These are phyloP conservation scores for Knoxdaviesia proteae DNA, from an alignment of 2,329 filamentous ascomycete species.

Conservation along the genomic window DNA sequence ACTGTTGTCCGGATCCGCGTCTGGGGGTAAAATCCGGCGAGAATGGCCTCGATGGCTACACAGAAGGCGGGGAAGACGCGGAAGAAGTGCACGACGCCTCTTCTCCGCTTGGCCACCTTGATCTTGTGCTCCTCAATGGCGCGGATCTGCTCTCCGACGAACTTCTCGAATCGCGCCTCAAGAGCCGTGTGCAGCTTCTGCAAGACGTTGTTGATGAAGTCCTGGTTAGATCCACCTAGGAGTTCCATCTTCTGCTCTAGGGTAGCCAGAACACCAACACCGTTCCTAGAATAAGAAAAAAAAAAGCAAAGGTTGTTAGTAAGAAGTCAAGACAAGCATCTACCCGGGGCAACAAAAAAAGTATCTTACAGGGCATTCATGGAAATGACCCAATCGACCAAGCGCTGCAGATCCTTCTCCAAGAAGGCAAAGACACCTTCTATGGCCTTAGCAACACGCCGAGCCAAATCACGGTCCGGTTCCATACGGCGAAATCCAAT, in stretches of 20 bases:
- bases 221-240: conserved; percentile 78
- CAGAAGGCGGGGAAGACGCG: conserved; percentile 79
- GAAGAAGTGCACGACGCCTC: conserved; percentile 89
- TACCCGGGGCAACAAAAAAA: background rate
- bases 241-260: conserved; percentile 62
- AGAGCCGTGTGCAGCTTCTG: conserved; percentile 62
- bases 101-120: conserved; percentile 85
- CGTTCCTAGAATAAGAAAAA: conserved; percentile 39
- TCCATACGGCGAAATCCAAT: conserved; percentile 41
- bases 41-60: conserved; percentile 66
- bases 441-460: conserved; percentile 69
- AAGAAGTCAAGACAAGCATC: conserved; percentile 1
- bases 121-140: conserved; percentile 97
- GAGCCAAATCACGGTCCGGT: conserved; percentile 70
- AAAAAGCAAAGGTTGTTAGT: conserved; percentile 4
- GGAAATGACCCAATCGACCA: conserved; percentile 67
- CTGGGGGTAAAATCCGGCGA: conserved; percentile 33
- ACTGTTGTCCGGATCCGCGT: conserved; percentile 49
- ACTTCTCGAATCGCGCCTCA: conserved; percentile 59
- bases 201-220: conserved; percentile 62
- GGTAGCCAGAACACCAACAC: conserved; percentile 63
- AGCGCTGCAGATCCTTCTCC: conserved; percentile 52
- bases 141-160: conserved; percentile 84
- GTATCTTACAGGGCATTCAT: conserved; percentile 58
- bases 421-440: conserved; percentile 73